Base-by-base conservation (phyloP, 768 basidiomycete species). In the Boletus rufocinnamomeus region DNA sequence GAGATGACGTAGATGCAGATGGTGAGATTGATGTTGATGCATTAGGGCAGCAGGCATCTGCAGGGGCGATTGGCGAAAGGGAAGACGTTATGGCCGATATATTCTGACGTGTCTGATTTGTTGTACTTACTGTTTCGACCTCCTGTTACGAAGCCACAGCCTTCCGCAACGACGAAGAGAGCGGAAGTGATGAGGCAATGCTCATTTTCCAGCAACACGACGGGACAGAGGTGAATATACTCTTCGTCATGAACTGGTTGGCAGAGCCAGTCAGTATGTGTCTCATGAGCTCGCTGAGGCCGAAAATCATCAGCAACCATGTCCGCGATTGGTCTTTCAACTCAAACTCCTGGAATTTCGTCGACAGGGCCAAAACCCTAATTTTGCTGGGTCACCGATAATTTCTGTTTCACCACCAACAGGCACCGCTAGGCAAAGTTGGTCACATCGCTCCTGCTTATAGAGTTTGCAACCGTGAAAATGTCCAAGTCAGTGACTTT, bases 21-120 rank as follows among this genome's bases (percentile, higher is more conserved):
- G 85, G 83, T 4, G 85, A 85, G 57, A 73, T 80, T 45, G 72
- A 75, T 50, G 56, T 70, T 14, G 65, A 90, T 79, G 71, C 80
- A n/a, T 86, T 88, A 61, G 86, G 82, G 2, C 87, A 87, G 38
- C 84, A 82, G 30, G 81, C 80, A 47, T 67, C 75, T 21, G 48
- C 54, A 23, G 67, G 27, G 19, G 80, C 80, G 4, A 83, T 83
- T 32, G 82, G 77, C 16, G 82, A 82, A n/a, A 66, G 73, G 30
- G 62, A 37, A 46, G 73, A 67, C 21, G 23, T 74, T 13, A 71
- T 72, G 71, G 72, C 67, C 13, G 72, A 74, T 52, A 74, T 74
- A 65, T 72, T 74, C 58, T 72, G 57, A 67, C 43, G n/a, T 47
- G 28, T 51, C 38, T 28, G 40, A 27, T 21, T 23, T 35, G 44